Percentiles rank a stretch among this genome's conserved stretches.
Evolutionary conservation across 2,329 filamentous ascomycete genomes (phyloP).

Genomic region (Ophiosphaerella narmari): DNA sequence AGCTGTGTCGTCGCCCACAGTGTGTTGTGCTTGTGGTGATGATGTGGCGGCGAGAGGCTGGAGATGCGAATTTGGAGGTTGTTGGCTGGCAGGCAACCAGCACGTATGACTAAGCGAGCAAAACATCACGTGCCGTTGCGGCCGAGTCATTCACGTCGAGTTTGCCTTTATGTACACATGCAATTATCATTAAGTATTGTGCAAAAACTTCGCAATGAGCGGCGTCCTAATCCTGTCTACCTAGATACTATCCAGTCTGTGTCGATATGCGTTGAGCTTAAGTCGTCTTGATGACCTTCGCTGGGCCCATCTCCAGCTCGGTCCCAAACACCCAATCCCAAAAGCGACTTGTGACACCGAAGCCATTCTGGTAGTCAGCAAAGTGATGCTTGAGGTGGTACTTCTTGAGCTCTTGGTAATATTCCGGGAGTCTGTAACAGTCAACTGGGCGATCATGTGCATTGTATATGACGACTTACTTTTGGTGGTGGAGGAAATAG

Average conservation of each 20-base stretch:
- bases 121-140: background rate
- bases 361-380: constrained; percentile 96
- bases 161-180: background rate
- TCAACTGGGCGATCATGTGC: constrained; percentile 8
- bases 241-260: background rate
- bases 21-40: constrained; percentile 13
- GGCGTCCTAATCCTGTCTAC: too few species aligned
- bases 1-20: constrained; percentile 16
- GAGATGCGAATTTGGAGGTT: background rate
- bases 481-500: constrained; percentile 97
- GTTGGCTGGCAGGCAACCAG: background rate
- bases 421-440: constrained; percentile 69
- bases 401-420: constrained; percentile 93
- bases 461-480: constrained; percentile 54
- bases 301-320: constrained; percentile 64
- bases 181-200: too few species aligned
- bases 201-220: too few species aligned
- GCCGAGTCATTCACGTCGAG: background rate
- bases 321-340: constrained; percentile 95
- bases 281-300: constrained; percentile 55
- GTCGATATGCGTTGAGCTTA: constrained; percentile 4
- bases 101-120: constrained; percentile 3
- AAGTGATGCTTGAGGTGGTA: constrained; percentile 98
- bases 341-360: constrained; percentile 94
- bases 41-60: constrained; percentile 6